phyloP scores from a whole-genome alignment of 2,329 filamentous ascomycete species.

The Clathrospora elynae region DNA sequence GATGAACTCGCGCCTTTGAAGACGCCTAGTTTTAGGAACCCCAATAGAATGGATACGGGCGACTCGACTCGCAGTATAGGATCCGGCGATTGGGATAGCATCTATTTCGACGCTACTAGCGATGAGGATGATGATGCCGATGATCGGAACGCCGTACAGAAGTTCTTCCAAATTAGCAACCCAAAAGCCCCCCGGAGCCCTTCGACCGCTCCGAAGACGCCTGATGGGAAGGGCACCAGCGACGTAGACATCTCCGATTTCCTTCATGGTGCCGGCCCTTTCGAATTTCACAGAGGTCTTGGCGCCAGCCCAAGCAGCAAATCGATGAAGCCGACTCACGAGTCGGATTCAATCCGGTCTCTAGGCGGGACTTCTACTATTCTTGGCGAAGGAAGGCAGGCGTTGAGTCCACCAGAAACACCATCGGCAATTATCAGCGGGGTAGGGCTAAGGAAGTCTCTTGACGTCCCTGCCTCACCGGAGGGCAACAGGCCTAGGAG shows the following conservation, averaged over 20 bases:
- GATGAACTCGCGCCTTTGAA: constrained; percentile 47
- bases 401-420: constrained; percentile 27
- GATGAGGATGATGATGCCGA: constrained; percentile 54
- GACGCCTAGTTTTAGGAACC: constrained; percentile 27
- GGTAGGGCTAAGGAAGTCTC: constrained; percentile 40
- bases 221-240: constrained; percentile 40
- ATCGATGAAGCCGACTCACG: constrained; percentile 18
- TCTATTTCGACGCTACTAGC: constrained; percentile 55
- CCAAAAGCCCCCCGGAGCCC: constrained; percentile 25
- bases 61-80: constrained; percentile 45
- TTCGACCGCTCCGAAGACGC: constrained; percentile 23
- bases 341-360: constrained; percentile 41
- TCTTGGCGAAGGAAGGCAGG: constrained; percentile 20
- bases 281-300: constrained; percentile 50
- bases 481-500: constrained; percentile 24
- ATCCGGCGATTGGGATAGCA: constrained; percentile 56
- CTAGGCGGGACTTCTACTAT: constrained; percentile 21
- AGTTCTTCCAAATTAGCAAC: constrained; percentile 41
- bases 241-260: constrained; percentile 51
- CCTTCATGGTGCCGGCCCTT: constrained; percentile 29
- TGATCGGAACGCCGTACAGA: constrained; percentile 45
- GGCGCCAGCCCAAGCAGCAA: constrained; percentile 32
- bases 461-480: constrained; percentile 34
- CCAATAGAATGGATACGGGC: constrained; percentile 30
- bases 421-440: constrained; percentile 33